Evolutionary conservation across 1,139 yeast species (phyloP).

Genomic region (Saccharomyces hybrid): DNA sequence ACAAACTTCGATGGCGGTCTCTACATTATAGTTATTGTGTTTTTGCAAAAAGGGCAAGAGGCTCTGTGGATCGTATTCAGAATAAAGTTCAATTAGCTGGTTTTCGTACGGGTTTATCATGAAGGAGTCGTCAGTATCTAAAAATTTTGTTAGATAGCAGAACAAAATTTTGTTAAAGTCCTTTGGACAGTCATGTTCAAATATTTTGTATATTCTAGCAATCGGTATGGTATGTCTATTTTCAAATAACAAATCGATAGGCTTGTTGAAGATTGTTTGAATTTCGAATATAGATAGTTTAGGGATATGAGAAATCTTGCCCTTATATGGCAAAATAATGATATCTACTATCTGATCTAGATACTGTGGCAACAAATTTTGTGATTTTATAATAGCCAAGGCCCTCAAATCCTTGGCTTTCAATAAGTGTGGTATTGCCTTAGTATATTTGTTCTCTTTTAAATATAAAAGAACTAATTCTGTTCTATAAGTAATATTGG

Average conservation of each 20-base stretch:
- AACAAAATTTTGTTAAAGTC: constrained; percentile 50
- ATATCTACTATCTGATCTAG: constrained; percentile 46
- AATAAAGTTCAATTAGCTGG: constrained; percentile 54
- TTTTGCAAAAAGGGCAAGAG: constrained; percentile 50
- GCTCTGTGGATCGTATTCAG: constrained; percentile 45
- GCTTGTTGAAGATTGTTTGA: constrained; percentile 36
- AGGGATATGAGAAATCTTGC: not conserved
- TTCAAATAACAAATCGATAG: constrained; percentile 52
- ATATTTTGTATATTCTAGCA: constrained; percentile 39
- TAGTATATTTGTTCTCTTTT: constrained; percentile 48
- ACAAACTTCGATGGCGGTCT: constrained; percentile 58
- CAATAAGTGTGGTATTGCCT: constrained; percentile 59
- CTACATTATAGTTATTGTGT: constrained; percentile 53
- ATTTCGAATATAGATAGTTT: constrained; percentile 26
- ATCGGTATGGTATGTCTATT: constrained; percentile 62
- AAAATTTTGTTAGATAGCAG: constrained; percentile 50
- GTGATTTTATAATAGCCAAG: constrained; percentile 47
- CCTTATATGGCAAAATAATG: constrained; percentile 36
- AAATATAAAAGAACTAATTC: constrained; percentile 53
- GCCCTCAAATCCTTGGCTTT: constrained; percentile 47
- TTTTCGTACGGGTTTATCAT: constrained; percentile 54
- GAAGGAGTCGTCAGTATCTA: constrained; percentile 42
- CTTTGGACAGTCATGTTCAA: constrained; percentile 33
- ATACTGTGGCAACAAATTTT: constrained; percentile 54
- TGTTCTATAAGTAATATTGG: constrained; percentile 35